Base-by-base conservation (phyloP, 495 filamentous ascomycete species). In the Penicillium antarcticum region DNA sequence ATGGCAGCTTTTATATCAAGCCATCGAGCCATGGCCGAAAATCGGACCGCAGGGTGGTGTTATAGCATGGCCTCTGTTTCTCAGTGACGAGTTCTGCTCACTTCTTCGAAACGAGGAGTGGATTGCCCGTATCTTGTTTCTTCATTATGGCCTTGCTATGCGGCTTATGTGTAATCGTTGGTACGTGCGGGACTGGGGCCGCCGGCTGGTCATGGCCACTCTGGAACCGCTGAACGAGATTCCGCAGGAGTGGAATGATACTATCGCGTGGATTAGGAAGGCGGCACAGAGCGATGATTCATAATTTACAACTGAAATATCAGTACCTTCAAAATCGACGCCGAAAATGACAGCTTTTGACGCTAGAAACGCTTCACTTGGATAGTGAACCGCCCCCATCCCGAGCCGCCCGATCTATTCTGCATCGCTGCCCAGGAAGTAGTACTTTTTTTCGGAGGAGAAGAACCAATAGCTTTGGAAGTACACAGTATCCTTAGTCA, bases 141-240 rank as follows among this genome's bases (percentile, higher is more conserved):
- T 74, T 23, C 63, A 72, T 50, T 70, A 70, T 50, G 62, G 65
- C 5, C 58, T 70, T 4, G 62, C 58, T 0, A 66, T 74, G 65
- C 66, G 66, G 42, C 62, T 74, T 13, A 29, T 70, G 34, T 69
- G 62, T 1, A 52, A 72, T 51, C 61, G 63, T 23, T 74, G 71
- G 71, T 74, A 67, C 52, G 69, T 72, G 12, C 56, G 57, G 9
- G 63, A 67, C 16, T 67, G 62, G 61, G 69, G 71, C 2, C 62
- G 68, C 9, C 66, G 68, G 29, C 56, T 72, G 2, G 63, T 74
- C n/a, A 53, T 62, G 43, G 60, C 64, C 4, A 65, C 61, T 14
- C 16, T 74, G 6, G 55, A 69, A 17, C 44, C 56, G 8, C 33
- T 66, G 21, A 56, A 62, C 10, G 64, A 69, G 26, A 58, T 70